A percentile compares a stretch with the other conserved stretches of the same genome.
phyloP scores from a whole-genome alignment of 2,329 filamentous ascomycete genomes.

The Tolypocladium tundrense region DNA sequence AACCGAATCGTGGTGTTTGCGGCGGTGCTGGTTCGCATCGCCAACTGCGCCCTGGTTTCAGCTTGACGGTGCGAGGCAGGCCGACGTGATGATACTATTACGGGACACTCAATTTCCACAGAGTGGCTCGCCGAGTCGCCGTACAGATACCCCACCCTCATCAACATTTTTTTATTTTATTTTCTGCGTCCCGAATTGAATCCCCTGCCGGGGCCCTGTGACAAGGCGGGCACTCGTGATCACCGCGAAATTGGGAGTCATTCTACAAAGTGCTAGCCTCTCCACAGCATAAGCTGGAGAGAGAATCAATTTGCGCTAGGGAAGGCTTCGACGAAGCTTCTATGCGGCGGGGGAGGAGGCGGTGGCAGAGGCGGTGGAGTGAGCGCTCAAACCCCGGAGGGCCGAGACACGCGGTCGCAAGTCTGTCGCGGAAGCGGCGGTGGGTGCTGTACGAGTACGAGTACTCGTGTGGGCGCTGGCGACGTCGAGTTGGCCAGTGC shows the following conservation, averaged over 20 bases:
- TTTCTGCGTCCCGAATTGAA: background rate
- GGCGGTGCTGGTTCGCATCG: background rate
- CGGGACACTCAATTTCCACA: background rate
- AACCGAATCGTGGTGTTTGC: background rate
- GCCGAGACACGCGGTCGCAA: background rate
- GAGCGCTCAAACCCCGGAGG: background rate
- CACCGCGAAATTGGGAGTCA: background rate
- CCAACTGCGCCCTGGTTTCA: background rate
- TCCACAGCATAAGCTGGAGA: background rate
- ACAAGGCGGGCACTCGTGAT: background rate
- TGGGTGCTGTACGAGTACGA: too few relatives aligned
- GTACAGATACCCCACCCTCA: background rate
- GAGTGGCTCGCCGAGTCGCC: background rate
- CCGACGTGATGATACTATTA: background rate
- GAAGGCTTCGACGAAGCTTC: conserved; percentile 8
- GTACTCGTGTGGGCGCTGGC: background rate
- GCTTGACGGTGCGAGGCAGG: background rate
- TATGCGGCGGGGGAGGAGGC: conserved; percentile 1
- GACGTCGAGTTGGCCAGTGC: background rate
- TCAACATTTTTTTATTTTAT: background rate
- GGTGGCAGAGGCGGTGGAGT: background rate
- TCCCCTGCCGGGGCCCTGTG: background rate
- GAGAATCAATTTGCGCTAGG: background rate
- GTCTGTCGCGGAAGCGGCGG: background rate
- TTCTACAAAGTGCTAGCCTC: background rate